phyloP scores from a whole-genome alignment of 2,329 filamentous ascomycete genomes.

The Botrytis elliptica region DNA sequence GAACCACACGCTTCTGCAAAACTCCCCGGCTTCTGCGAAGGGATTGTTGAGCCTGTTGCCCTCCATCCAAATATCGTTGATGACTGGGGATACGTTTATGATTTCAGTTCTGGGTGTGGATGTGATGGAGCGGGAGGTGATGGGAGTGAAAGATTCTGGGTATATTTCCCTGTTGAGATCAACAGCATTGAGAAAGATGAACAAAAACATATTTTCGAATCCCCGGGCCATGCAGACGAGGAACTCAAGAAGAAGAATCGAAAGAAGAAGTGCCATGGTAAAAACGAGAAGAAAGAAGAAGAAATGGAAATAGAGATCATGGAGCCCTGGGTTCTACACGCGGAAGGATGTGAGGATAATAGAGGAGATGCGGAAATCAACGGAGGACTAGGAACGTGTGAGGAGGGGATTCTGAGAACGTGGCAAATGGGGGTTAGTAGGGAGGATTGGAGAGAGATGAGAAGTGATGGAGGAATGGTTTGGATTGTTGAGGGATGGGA shows the following conservation, averaged over 20 bases:
- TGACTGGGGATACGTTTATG: neutral
- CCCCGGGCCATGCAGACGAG: neutral
- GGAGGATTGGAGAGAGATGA: slow-evolving; percentile 10
- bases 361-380: neutral
- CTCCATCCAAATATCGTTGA: neutral
- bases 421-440: slow-evolving; percentile 5
- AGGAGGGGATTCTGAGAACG: neutral
- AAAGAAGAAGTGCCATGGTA: neutral
- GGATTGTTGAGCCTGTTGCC: neutral
- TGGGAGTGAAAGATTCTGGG: neutral
- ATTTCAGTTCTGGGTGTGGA: neutral
- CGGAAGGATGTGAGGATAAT: neutral
- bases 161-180: neutral
- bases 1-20: neutral
- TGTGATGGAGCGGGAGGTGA: neutral
- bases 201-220: neutral
- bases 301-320: neutral
- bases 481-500: slow-evolving; percentile 14
- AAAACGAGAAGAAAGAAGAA: neutral
- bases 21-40: neutral
- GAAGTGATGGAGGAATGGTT: neutral
- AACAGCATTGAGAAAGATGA: neutral
- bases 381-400: slow-evolving; percentile 4
- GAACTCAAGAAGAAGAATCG: neutral
- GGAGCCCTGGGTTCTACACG: slow-evolving; percentile 3